Base-by-base conservation (phyloP, 208 protist genomes). In the Novymonas esmeraldas region DNA sequence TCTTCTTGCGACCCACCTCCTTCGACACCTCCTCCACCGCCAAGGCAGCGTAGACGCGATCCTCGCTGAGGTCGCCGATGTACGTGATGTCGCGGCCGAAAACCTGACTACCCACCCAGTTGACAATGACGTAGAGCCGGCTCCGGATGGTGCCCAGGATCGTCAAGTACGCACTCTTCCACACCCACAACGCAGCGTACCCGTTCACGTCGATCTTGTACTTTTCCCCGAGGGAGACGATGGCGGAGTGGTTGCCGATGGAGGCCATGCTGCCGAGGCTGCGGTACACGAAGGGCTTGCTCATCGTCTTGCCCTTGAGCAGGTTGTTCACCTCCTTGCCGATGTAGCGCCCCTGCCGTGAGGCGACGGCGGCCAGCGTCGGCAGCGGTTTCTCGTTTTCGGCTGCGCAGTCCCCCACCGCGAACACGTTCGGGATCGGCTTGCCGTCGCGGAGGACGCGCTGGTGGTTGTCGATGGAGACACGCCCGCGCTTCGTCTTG, bases 71-170 rank as follows among this genome's bases (percentile, higher is more conserved):
- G 54, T 95, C 89, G 42, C 70, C 84, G 70, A 95, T 92, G 77
- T 89, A 92, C 49, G 89, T 95, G 71, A 84, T 84, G 64, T 95
- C 89, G 36, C 89, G 89, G 41, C 89, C 87, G 62, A 95, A 95
- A 7, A 95, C 52, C 11, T 77, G 69, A 58, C 87, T 93, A 31
- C 87, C 87, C 18, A 63, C 57, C 90, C 90, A 95, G 77, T 95
- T 94, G 44, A 92, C 82, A 46, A 92, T 55, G 22, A 95, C 84
- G 76, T 94, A 94, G 2, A 95, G 64, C 65, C 89, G 90, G 71
- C 82, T 92, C 45, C 87, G 82, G 59, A 90, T 68, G 28, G 85
- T 91, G 39, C 87, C 90, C 33, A 95, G 78, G 41, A 93, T 90
- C 68, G 83, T 92, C 55, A 95, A 71, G 76, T 95, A 95, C 29